Conservation (phyloP, 2,329 filamentous ascomycete genomes). For the Nigrospora oryzae region DNA sequence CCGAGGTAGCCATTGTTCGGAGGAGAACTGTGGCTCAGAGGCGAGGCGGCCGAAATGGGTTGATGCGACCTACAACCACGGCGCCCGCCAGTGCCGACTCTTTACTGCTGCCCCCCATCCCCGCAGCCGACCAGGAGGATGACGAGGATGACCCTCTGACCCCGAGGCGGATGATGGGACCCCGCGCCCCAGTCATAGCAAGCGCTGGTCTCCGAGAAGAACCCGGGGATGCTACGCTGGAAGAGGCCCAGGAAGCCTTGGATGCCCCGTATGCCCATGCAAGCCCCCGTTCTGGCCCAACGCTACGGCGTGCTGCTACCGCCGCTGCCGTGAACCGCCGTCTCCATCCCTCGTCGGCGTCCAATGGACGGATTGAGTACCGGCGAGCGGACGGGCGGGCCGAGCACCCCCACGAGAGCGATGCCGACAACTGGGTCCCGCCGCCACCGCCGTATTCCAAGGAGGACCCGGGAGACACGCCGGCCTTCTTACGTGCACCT, state of each 20-base stretch:
- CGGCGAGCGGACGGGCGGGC: slow-evolving; percentile 60
- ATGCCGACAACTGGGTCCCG: slow-evolving; percentile 82
- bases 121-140: slow-evolving; percentile 11
- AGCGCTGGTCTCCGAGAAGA: slow-evolving; percentile 20
- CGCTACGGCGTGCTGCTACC: slow-evolving; percentile 63
- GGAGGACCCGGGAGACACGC: slow-evolving; percentile 49
- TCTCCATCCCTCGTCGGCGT: slow-evolving; percentile 49
- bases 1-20: slow-evolving; percentile 71
- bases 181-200: slow-evolving; percentile 15
- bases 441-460: slow-evolving; percentile 74
- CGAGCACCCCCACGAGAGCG: slow-evolving; percentile 76
- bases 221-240: slow-evolving; percentile 35
- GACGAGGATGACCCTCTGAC: background rate
- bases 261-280: slow-evolving; percentile 68
- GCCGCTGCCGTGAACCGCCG: slow-evolving; percentile 68
- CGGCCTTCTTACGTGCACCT: slow-evolving; percentile 45
- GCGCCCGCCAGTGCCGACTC: slow-evolving; percentile 19
- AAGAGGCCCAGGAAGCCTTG: slow-evolving; percentile 51
- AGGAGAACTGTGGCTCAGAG: slow-evolving; percentile 63
- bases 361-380: slow-evolving; percentile 49
- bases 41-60: slow-evolving; percentile 38
- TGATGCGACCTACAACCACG: slow-evolving; percentile 41
- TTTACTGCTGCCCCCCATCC: slow-evolving; percentile 19
- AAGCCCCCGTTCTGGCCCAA: slow-evolving; percentile 61
- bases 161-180: slow-evolving; percentile 25